phyloP scores from a whole-genome alignment of 768 basidiomycete species.

The Boletus sp. region DNA sequence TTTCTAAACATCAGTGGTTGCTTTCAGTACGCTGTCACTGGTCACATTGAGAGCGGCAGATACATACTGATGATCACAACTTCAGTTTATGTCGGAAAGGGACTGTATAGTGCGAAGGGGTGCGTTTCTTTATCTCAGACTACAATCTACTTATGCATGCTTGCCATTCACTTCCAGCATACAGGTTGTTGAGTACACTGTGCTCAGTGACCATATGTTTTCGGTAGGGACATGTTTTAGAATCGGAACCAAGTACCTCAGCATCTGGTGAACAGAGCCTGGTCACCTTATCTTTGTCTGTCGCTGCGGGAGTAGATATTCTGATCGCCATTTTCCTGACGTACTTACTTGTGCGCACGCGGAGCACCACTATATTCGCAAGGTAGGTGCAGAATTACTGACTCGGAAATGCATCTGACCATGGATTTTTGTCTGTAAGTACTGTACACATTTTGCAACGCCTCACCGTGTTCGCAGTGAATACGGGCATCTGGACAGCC shows the following conservation, averaged over 20 bases:
- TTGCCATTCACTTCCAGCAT: background rate
- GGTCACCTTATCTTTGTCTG: background rate
- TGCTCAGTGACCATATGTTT: background rate
- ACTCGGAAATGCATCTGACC: background rate
- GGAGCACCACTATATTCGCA: background rate
- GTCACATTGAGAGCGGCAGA: background rate
- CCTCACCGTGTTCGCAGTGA: slow-evolving; percentile 3
- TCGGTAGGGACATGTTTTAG: background rate
- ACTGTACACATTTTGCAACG: background rate
- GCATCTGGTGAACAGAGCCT: background rate
- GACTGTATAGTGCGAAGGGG: background rate
- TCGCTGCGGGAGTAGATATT: slow-evolving; percentile 2
- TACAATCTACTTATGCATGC: background rate
- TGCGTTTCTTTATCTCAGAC: background rate
- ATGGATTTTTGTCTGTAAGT: no score
- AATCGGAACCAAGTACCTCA: background rate
- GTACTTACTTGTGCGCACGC: background rate
- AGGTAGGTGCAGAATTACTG: background rate
- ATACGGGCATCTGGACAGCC: slow-evolving; percentile 45
- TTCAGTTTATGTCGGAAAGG: slow-evolving; percentile 2
- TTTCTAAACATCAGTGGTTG: background rate
- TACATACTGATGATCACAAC: background rate
- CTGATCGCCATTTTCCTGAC: slow-evolving; percentile 3
- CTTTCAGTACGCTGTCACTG: background rate
- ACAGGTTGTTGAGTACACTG: background rate